phyloP scores from a whole-genome alignment of 192 early-diverging fungal species.

The Rhizophagus prolifer region DNA sequence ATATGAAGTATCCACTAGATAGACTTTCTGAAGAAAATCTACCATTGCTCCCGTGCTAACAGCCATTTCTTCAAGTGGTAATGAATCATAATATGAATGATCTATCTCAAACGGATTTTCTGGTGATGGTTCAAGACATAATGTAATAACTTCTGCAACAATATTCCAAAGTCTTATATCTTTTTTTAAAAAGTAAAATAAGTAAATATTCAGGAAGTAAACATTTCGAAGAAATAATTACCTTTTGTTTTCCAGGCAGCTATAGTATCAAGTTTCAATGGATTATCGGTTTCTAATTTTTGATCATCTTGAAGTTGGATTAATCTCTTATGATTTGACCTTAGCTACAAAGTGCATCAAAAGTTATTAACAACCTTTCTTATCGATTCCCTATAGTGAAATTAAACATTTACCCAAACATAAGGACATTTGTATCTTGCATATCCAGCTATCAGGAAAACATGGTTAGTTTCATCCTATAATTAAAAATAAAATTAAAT shows the following conservation, averaged over 20 bases:
- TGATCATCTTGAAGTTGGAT: conserved; percentile 49
- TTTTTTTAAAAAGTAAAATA: not conserved
- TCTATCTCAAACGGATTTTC: conserved; percentile 68
- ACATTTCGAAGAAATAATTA: conserved; percentile 6
- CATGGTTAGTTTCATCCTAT: conserved; percentile 49
- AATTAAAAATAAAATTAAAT: conserved; percentile 18
- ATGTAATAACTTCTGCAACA: conserved; percentile 64
- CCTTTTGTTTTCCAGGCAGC: conserved; percentile 61
- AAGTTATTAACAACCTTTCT: not conserved
- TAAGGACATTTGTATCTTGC: conserved; percentile 70
- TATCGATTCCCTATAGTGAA: not conserved
- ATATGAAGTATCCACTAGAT: conserved; percentile 45
- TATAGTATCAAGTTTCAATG: conserved; percentile 63
- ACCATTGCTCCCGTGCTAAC: conserved; percentile 67
- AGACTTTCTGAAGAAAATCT: conserved; percentile 63
- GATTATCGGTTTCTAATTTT: conserved; percentile 57
- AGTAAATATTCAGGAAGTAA: not conserved
- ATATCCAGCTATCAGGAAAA: conserved; percentile 69
- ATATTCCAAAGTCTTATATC: conserved; percentile 68
- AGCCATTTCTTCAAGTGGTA: conserved; percentile 64
- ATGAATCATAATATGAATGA: conserved; percentile 56
- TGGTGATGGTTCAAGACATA: conserved; percentile 53
- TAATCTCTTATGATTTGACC: conserved; percentile 59
- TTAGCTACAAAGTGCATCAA: conserved; percentile 38
- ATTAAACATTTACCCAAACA: conserved; percentile 57